Conservation (phyloP, 169 alveolate species). For the Haemoproteus tartakovskyi region DNA sequence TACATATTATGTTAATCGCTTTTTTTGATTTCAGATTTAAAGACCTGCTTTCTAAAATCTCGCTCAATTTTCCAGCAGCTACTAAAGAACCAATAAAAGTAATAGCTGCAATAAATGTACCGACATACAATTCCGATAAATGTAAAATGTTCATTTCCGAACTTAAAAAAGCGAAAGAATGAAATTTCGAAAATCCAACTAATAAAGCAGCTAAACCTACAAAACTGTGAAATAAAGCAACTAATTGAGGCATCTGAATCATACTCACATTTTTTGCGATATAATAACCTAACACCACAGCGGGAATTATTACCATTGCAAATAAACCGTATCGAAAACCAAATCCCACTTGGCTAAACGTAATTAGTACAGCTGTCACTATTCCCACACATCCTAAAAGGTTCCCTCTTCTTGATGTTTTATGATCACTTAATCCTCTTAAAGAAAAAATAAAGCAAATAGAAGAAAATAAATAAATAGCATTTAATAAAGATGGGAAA, state of each 20-base stretch:
- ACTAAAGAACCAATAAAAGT: slow-evolving; percentile 92
- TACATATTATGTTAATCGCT: slow-evolving; percentile 66
- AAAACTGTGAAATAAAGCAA: slow-evolving; percentile 92
- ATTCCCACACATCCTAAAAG: slow-evolving; percentile 84
- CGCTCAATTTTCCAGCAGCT: slow-evolving; percentile 91
- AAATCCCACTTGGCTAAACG: slow-evolving; percentile 70
- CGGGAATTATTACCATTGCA: slow-evolving; percentile 58
- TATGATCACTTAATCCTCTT: slow-evolving; percentile 80
- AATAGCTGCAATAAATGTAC: slow-evolving; percentile 88
- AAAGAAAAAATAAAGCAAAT: slow-evolving; percentile 75
- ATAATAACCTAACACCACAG: slow-evolving; percentile 67
- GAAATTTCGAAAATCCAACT: slow-evolving; percentile 80
- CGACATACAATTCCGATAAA: slow-evolving; percentile 76
- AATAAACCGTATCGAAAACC: slow-evolving; percentile 67
- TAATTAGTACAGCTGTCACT: slow-evolving; percentile 79
- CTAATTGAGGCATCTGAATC: slow-evolving; percentile 89
- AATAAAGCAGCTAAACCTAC: slow-evolving; percentile 95
- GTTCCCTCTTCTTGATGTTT: slow-evolving; percentile 87
- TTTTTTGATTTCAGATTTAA: slow-evolving; percentile 80
- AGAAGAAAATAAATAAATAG: slow-evolving; percentile 56
- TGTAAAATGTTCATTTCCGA: slow-evolving; percentile 67
- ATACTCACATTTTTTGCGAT: slow-evolving; percentile 80
- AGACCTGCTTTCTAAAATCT: slow-evolving; percentile 79
- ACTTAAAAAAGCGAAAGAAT: slow-evolving; percentile 63
- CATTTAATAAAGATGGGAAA: slow-evolving; percentile 59